Evolutionary conservation across 225 moss, liverwort and hornwort genomes (phyloP), one percentile per base, ranked within the genome.

Genomic region (Asterella californica): DNA sequence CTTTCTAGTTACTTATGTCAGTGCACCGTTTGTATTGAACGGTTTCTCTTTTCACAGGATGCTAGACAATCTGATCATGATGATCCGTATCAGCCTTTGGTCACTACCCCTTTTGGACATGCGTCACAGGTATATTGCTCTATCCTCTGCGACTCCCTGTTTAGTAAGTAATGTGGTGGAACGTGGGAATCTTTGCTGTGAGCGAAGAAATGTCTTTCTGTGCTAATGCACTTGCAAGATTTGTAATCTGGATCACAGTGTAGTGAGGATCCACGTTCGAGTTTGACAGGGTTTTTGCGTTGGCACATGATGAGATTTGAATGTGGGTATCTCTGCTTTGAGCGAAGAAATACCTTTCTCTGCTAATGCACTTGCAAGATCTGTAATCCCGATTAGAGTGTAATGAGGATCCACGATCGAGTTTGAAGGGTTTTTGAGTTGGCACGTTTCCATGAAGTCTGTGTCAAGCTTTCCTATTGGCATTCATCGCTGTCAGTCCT

Each of bases 101-200:
- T 99, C 79, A 95, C 99, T 47, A 88, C 92, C 74, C 99, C 99
- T 34, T 99, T 99, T 86, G 99, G 99, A 82, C 99, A 99, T 85
- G 99, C 99, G 79, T 93, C 99, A 76, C 99, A 99, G 99, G 99
- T 92, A 89, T 83, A 48, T 61, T 53, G 42, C 78, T 34, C 49
- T 34, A n/a, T 67, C 65, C 60, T 73, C 19, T 36, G 11, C 34
- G 17, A n/a, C 7, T 10, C 38, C 24, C 9, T 70, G 69, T 70
- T 37, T 33, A 15, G 69, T 70, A 22, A 22, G 38, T 15, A 42
- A 32, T 30, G 22, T 19, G 10, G 54, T 14, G 18, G 54, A 18
- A 12, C 15, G 2, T 14, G 2, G 48, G 7, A 48, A 48, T 48
- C 6, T 12, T 17, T 19, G 22, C 22, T 24, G 2, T 22, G 17